Evolutionary conservation across 768 basidiomycete genomes (phyloP).

Genomic region (Lenzites betulinus): DNA sequence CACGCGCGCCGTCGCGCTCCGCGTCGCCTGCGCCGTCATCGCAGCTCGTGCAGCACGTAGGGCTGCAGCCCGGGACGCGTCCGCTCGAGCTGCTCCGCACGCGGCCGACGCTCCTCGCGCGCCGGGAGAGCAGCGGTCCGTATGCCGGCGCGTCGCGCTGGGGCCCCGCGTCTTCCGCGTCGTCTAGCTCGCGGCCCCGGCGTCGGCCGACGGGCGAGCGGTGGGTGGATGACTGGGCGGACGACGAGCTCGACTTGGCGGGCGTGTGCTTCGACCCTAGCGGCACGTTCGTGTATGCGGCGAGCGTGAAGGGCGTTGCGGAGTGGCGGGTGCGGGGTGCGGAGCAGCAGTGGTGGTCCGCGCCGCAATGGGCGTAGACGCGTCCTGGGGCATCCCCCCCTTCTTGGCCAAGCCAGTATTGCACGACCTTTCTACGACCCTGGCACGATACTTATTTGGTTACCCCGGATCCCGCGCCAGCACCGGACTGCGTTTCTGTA

Average conservation of each 20-base stretch:
- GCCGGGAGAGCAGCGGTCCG: slow-evolving; percentile 28
- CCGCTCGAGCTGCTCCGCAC: slow-evolving; percentile 22
- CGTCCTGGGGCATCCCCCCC: not conserved
- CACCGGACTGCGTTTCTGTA: not conserved
- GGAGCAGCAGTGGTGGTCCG: slow-evolving; percentile 74
- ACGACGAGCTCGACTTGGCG: slow-evolving; percentile 57
- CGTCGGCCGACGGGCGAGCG: slow-evolving; percentile 1
- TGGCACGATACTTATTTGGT: slow-evolving; percentile 1
- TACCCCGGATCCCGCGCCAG: not conserved
- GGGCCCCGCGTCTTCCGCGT: slow-evolving; percentile 10
- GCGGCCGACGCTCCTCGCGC: slow-evolving; percentile 26
- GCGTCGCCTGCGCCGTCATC: slow-evolving; percentile 39
- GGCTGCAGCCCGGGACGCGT: slow-evolving; percentile 21
- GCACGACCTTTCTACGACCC: slow-evolving; percentile 1
- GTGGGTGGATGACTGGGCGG: slow-evolving; percentile 8
- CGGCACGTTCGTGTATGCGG: slow-evolving; percentile 70
- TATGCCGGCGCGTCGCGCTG: slow-evolving; percentile 19
- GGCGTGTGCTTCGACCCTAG: slow-evolving; percentile 75
- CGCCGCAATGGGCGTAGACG: slow-evolving; percentile 43
- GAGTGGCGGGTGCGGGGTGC: slow-evolving; percentile 78
- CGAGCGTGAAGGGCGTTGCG: slow-evolving; percentile 61
- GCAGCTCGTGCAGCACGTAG: too few relatives aligned
- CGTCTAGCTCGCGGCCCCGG: slow-evolving; percentile 8
- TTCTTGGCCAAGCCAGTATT: not conserved
- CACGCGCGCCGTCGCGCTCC: slow-evolving; percentile 47